Evolutionary conservation across 768 basidiomycete species (phyloP).

Genomic region (Hygrophorus russula): DNA sequence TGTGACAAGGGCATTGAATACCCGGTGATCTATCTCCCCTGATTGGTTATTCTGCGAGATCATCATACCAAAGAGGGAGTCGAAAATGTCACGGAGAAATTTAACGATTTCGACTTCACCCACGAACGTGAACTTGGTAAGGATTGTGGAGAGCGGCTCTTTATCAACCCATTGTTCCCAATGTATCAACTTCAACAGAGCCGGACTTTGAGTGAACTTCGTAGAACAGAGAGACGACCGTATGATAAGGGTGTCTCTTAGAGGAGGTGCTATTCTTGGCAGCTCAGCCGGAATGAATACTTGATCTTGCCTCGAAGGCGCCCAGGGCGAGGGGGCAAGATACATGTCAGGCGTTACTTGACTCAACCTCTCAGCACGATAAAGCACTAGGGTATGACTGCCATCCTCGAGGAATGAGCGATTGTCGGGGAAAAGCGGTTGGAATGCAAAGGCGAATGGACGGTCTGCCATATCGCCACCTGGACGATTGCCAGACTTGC

Average conservation of each 20-base stretch:
- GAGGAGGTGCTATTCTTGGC: slow-evolving; percentile 50
- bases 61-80: slow-evolving; percentile 85
- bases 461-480: slow-evolving; percentile 41
- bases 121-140: slow-evolving; percentile 83
- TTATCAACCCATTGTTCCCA: slow-evolving; percentile 68
- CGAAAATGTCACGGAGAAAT: slow-evolving; percentile 84
- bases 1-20: slow-evolving; percentile 85
- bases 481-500: slow-evolving; percentile 25
- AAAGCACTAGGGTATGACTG: slow-evolving; percentile 74
- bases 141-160: slow-evolving; percentile 55
- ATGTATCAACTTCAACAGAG: slow-evolving; percentile 65
- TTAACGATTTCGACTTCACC: slow-evolving; percentile 93
- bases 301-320: slow-evolving; percentile 46
- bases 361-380: slow-evolving; percentile 62
- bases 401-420: slow-evolving; percentile 84
- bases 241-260: slow-evolving; percentile 70
- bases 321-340: slow-evolving; percentile 54
- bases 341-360: slow-evolving; percentile 62
- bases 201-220: slow-evolving; percentile 81
- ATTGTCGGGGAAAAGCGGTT: slow-evolving; percentile 72
- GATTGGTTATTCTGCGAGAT: slow-evolving; percentile 61
- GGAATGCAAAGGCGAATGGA: slow-evolving; percentile 88
- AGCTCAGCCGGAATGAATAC: slow-evolving; percentile 47
- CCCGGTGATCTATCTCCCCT: slow-evolving; percentile 73
- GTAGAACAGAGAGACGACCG: slow-evolving; percentile 91